Evolutionary conservation across 345 rosid genomes (phyloP).

Genomic region (Citrus maxima): DNA sequence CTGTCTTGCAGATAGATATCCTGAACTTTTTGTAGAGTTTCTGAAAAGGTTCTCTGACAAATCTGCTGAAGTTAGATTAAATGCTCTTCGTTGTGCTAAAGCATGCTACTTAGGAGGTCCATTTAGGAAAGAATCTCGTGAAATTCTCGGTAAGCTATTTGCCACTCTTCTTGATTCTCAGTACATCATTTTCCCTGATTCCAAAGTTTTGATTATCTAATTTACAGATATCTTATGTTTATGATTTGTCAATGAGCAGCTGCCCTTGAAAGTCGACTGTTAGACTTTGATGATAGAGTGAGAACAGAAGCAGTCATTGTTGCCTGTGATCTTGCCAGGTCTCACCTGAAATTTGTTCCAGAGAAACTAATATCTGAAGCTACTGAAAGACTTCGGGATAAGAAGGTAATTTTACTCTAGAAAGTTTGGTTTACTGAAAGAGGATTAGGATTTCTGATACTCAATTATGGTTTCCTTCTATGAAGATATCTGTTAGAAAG

Average conservation of each 20-base stretch:
- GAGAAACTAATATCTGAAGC: conserved; percentile 55
- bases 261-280: conserved; percentile 70
- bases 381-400: conserved; percentile 86
- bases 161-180: conserved; percentile 3
- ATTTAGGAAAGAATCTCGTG: conserved; percentile 48
- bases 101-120: conserved; percentile 63
- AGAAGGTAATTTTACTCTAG: conserved; percentile 53
- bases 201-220: conserved; percentile 13
- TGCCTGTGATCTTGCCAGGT: conserved; percentile 74
- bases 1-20: conserved; percentile 52
- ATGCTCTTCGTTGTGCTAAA: conserved; percentile 66
- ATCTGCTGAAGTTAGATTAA: conserved; percentile 82
- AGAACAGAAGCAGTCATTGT: conserved; percentile 68
- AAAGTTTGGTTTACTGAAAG: conserved; percentile 4
- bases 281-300: conserved; percentile 88
- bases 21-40: conserved; percentile 64
- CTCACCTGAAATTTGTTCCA: conserved; percentile 48
- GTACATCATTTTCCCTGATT: conserved; percentile 20
- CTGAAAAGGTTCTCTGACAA: conserved; percentile 86
- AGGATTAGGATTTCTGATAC: conserved; percentile 1
- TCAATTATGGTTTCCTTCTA: conserved; percentile 19
- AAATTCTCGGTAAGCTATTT: conserved; percentile 58
- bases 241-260: conserved; percentile 40
- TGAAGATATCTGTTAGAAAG: conserved; percentile 82
- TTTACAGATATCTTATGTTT: conserved; percentile 13